phyloP scores from a whole-genome alignment of 495 filamentous ascomycete species.

The Tuber indicum region DNA sequence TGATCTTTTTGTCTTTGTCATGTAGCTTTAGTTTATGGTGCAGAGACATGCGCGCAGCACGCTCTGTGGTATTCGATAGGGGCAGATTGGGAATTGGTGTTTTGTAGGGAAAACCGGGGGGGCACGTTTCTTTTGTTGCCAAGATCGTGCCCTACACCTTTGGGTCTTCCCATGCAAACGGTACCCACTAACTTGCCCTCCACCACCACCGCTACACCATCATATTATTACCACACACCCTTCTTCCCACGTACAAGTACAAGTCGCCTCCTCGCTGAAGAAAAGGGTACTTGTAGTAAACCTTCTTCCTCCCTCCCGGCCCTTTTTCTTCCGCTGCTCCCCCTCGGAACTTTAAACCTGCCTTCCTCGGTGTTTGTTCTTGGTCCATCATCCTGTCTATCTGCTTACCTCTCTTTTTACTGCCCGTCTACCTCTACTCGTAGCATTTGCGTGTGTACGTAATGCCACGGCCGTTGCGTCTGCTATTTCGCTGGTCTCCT shows the following conservation, averaged over 20 bases:
- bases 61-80: too few species aligned
- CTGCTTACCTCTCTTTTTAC: background rate
- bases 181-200: background rate
- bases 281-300: background rate
- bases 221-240: background rate
- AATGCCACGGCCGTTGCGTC: conserved; percentile 33
- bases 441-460: conserved; percentile 22
- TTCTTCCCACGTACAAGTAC: background rate
- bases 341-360: conserved; percentile 9
- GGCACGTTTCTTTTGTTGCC: too few species aligned
- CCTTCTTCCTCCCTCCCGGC: conserved; percentile 20
- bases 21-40: too few species aligned
- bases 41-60: too few species aligned
- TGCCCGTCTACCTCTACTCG: conserved; percentile 2
- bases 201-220: background rate
- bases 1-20: too few species aligned
- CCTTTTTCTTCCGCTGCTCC: conserved; percentile 29
- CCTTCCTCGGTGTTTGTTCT: conserved; percentile 3
- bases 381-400: conserved; percentile 3
- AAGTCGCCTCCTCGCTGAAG: background rate
- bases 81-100: too few species aligned
- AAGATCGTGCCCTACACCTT: background rate
- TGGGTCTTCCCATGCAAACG: background rate
- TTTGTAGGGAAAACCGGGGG: too few species aligned
- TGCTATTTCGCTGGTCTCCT: conserved; percentile 31